Percentiles rank a stretch among this genome's conserved stretches.
These are phyloP conservation scores for Ogataea populi-albae DNA, from an alignment of 805 yeast genomes.

Conservation along the genomic window DNA sequence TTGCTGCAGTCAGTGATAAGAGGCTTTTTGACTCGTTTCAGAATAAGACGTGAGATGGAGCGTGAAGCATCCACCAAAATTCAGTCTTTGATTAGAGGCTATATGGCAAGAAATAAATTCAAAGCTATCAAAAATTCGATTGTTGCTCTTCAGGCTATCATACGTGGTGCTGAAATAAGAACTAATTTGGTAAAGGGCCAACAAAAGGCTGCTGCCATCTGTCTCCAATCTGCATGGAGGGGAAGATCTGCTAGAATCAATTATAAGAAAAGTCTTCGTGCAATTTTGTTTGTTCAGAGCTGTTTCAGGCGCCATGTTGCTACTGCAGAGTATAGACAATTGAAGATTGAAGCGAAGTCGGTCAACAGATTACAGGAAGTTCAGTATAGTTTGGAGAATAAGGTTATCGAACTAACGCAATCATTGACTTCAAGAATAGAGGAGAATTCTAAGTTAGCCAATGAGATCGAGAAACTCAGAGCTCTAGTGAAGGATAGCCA, in stretches of 20 bases:
- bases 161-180: constrained; percentile 56
- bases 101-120: constrained; percentile 42
- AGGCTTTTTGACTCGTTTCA: constrained; percentile 58
- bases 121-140: constrained; percentile 37
- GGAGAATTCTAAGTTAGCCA: constrained; percentile 72
- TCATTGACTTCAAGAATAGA: constrained; percentile 72
- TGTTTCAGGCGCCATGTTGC: constrained; percentile 77
- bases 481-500: constrained; percentile 52
- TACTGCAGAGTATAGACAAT: constrained; percentile 52
- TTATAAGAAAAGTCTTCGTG: constrained; percentile 44
- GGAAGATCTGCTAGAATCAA: constrained; percentile 59
- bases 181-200: constrained; percentile 46
- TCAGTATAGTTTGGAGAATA: constrained; percentile 90
- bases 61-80: constrained; percentile 61
- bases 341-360: constrained; percentile 87
- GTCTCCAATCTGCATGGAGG: constrained; percentile 73
- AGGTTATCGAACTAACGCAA: constrained; percentile 94
- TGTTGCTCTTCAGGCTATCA: constrained; percentile 42
- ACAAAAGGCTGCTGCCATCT: constrained; percentile 60
- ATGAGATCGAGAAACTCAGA: constrained; percentile 56
- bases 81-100: constrained; percentile 66
- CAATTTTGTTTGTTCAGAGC: constrained; percentile 73
- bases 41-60: constrained; percentile 54
- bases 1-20: constrained; percentile 59
- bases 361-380: constrained; percentile 88